phyloP scores from a whole-genome alignment of 2,329 filamentous ascomycete genomes.

The Curvularia lunata region DNA sequence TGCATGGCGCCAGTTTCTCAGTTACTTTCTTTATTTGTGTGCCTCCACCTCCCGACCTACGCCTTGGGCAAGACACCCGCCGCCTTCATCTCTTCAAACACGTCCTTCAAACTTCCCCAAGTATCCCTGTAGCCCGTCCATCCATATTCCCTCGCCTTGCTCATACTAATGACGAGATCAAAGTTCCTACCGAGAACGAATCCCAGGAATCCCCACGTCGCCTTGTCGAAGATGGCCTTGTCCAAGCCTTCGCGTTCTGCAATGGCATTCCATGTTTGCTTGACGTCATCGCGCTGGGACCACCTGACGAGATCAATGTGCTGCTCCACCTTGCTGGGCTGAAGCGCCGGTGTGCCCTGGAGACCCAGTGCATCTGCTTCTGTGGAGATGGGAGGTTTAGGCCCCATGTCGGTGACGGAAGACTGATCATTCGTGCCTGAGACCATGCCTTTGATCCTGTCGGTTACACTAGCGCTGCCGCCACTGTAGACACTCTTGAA shows the following conservation, averaged over 20 bases:
- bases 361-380: slow-evolving; percentile 22
- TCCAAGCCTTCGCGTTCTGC: slow-evolving; percentile 47
- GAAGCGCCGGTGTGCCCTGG: slow-evolving; percentile 10
- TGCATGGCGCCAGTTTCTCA: too few species aligned
- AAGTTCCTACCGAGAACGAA: slow-evolving; percentile 54
- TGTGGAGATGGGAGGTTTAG: slow-evolving; percentile 25
- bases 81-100: slow-evolving; percentile 48
- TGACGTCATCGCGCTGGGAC: slow-evolving; percentile 49
- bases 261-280: slow-evolving; percentile 49
- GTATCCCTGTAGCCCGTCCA: slow-evolving; percentile 51
- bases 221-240: slow-evolving; percentile 51
- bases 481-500: slow-evolving; percentile 15
- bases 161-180: slow-evolving; percentile 53
- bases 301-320: slow-evolving; percentile 53
- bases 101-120: slow-evolving; percentile 49
- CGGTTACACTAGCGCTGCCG: slow-evolving; percentile 18
- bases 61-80: slow-evolving; percentile 22
- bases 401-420: neutral
- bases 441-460: slow-evolving; percentile 8
- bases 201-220: slow-evolving; percentile 54
- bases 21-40: too few species aligned
- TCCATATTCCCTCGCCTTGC: slow-evolving; percentile 55
- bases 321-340: slow-evolving; percentile 44
- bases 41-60: too few species aligned
- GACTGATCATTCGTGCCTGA: neutral